These are phyloP conservation scores for Silene latifolia DNA, from an alignment of 148 eudicot species.

Conservation along the genomic window DNA sequence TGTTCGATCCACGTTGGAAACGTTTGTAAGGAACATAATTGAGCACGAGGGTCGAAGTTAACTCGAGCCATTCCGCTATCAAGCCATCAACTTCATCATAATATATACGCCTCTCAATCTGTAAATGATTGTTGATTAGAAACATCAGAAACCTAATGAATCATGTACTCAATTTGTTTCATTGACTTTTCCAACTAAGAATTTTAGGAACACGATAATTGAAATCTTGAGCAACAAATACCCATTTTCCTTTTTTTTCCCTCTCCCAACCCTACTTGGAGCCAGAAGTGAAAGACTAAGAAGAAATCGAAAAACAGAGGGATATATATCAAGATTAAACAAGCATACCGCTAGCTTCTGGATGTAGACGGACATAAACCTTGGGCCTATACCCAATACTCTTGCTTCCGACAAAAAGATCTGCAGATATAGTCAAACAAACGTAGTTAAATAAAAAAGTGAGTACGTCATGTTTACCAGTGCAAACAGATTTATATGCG, in stretches of 20 bases:
- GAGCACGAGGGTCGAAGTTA: slow-evolving; percentile 68
- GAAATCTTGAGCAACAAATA: too few species aligned
- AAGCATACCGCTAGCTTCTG: slow-evolving; percentile 68
- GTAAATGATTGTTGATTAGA: slow-evolving; percentile 1
- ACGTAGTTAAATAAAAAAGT: background rate
- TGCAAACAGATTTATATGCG: too few species aligned
- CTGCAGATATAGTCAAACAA: slow-evolving; percentile 37
- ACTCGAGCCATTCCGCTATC: slow-evolving; percentile 78
- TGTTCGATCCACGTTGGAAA: slow-evolving; percentile 45
- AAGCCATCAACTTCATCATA: slow-evolving; percentile 91
- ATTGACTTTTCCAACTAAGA: background rate
- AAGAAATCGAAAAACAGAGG: too few species aligned
- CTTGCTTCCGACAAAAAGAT: slow-evolving; percentile 69
- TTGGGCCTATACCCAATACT: slow-evolving; percentile 86
- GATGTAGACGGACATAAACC: slow-evolving; percentile 83
- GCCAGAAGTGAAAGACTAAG: too few species aligned
- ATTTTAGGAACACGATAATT: background rate
- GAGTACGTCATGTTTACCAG: too few species aligned
- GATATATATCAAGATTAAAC: background rate
- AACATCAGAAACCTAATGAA: background rate
- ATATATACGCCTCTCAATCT: slow-evolving; percentile 83
- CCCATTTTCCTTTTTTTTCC: background rate
- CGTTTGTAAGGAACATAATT: slow-evolving; percentile 41
- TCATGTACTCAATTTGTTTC: background rate
- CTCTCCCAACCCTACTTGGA: too few species aligned